Base-by-base conservation (phyloP, 2,329 filamentous ascomycete species). In the Acephala macrosclerotiorum region DNA sequence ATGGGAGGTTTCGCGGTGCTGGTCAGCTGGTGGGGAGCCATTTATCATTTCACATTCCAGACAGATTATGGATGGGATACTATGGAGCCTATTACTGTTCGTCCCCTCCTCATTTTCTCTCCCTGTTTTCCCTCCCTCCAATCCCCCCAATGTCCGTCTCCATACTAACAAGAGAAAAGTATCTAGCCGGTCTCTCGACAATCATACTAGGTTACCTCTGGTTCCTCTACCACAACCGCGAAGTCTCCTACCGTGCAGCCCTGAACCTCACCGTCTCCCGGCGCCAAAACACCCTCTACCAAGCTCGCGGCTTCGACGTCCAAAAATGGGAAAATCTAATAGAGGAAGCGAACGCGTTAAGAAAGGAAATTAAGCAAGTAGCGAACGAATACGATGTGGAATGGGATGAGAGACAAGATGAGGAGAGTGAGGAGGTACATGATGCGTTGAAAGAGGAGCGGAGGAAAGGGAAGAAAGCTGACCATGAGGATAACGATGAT, bases 201-300 rank as follows among this genome's bases (percentile, higher is more conserved):
- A 87, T 97, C 74, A 96, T 97, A 81, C 90, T 90, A 8, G 94
- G 93, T 71, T 97, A 97, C 75, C 83, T 97, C 61, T 97, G 93
- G 93, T 97, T 97, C 77, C 81, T 97, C 14, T 97, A 94, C 79
- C 92, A 97, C 81, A 96, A 94, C 79, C 88, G 92, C 22, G 94
- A 97, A 79, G 89, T 97, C 12, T 92, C 88, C 70, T 97, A 97
- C 81, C 90, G 91, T 71, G 90, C 90, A 2, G 93, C 94, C 33
- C 88, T 97, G 80, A 94, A 96, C 76, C 85, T 96, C 61, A 97
- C 94, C 7, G 91, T 97, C 42, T 92, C 88, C 42, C 85, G 89
- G 40, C 86, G 94, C 5, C 94, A 97, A 78, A 85, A 87, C 62
- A 87, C 89, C 60, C 81, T 97, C 12, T 97, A 97, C 76, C 84